Evolutionary conservation across 1,139 yeast species (phyloP), one percentile per base, ranked within the genome.

Genomic region (Yamadazyma spencermartinsiae): DNA sequence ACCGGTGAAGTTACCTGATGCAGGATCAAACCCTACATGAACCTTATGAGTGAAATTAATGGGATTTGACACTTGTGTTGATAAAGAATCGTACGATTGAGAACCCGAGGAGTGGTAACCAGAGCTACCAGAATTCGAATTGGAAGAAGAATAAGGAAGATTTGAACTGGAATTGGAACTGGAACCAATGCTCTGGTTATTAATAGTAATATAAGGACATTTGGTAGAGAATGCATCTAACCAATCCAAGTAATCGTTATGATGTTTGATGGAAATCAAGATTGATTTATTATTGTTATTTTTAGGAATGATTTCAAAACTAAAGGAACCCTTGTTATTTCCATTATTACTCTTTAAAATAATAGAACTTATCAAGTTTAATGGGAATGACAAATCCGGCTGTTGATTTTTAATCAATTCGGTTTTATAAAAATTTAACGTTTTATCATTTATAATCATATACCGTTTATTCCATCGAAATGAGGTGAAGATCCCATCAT

Each of bases 381-480:
- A 52, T 0, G 76, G 76, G 49, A 68, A 66, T 37, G 66, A 60
- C 38, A 70, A 51, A 41, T 72, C 76, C 10, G 74, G 71, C 29
- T 42, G 46, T 9, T 40, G 42, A 13, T 40, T 34, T 28, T 39
- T 26, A 16, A 50, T 43, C 2, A 69, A 76, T 46, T 88, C 96
- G 40, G 68, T 74, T 54, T 86, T 88, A 64, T 82, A 85, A 48
- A 92, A 79, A 44, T 83, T 85, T 43, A 92, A 67, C 29, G 82
- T 78, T 40, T 83, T 76, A 48, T 89, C 96, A 51, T 79, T 79
- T 37, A 92, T 69, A 10, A 86, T 82, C 67, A 90, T 70, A 58
- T 72, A 90, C 50, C 95, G 77, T 57, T 89, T 89, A 44, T 90
- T 89, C 98, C 98, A 92, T 51, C 95, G 71, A 59, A 90, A 88